Percentiles rank a stretch among this genome's conserved stretches.
These are phyloP conservation scores for Lasiosphaeris hirsuta DNA, from an alignment of 495 filamentous ascomycete genomes.

Conservation along the genomic window DNA sequence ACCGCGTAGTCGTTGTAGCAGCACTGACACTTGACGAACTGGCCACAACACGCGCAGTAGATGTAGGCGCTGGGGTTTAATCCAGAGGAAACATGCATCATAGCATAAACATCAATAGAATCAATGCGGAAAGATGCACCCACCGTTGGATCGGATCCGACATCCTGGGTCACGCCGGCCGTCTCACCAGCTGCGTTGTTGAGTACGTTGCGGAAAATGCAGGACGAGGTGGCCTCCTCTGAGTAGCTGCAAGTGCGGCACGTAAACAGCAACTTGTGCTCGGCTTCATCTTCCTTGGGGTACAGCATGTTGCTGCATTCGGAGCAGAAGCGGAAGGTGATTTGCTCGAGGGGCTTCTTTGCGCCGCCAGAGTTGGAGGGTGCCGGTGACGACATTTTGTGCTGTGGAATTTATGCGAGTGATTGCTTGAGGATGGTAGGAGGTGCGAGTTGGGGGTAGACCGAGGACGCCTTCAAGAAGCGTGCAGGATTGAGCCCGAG, in stretches of 20 bases:
- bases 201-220: constrained; percentile 89
- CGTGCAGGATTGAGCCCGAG: too few relatives aligned
- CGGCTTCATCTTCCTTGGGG: constrained; percentile 78
- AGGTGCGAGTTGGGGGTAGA: too few relatives aligned
- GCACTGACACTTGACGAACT: constrained; percentile 19
- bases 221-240: constrained; percentile 77
- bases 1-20: constrained; percentile 11
- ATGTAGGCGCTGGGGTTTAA: constrained; percentile 6
- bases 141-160: constrained; percentile 96
- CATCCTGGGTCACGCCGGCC: constrained; percentile 94
- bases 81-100: constrained; percentile 17
- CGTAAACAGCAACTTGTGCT: constrained; percentile 50
- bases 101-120: constrained; percentile 25
- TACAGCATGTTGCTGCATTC: constrained; percentile 99
- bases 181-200: constrained; percentile 89
- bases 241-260: constrained; percentile 91
- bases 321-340: constrained; percentile 93
- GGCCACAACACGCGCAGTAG: constrained; percentile 21
- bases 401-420: background rate
- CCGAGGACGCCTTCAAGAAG: too few relatives aligned
- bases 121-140: constrained; percentile 47
- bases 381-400: constrained; percentile 57
- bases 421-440: background rate
- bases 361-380: constrained; percentile 46
- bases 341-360: constrained; percentile 66